These are phyloP conservation scores for Luvunga scandens DNA, from an alignment of 345 rosid genomes.

Conservation along the genomic window DNA sequence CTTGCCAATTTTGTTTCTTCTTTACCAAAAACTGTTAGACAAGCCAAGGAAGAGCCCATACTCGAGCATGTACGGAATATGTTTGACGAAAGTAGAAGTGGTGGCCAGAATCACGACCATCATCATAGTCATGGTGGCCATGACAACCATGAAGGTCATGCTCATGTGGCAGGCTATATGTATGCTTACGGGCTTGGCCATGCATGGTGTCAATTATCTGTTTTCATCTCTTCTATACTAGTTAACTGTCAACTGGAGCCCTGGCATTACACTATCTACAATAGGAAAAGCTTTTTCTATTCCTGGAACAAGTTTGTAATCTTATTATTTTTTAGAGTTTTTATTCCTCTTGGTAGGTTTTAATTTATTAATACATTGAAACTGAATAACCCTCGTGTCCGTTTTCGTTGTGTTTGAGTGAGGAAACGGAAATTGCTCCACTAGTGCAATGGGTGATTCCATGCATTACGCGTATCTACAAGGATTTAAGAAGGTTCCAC, in stretches of 20 bases:
- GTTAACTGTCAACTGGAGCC: background rate
- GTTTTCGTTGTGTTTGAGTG: background rate
- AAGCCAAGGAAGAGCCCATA: conserved; percentile 48
- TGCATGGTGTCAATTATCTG: conserved; percentile 30
- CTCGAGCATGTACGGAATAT: conserved; percentile 46
- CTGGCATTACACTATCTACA: background rate
- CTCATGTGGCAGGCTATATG: conserved; percentile 33
- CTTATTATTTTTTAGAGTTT: background rate
- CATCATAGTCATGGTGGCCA: conserved; percentile 32
- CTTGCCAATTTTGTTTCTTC: conserved; percentile 54
- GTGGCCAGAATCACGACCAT: conserved; percentile 27
- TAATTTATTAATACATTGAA: background rate
- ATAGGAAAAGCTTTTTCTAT: background rate
- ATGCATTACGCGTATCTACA: too few species aligned
- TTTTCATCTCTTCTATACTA: background rate
- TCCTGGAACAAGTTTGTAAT: conserved; percentile 1
- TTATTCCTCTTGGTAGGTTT: background rate
- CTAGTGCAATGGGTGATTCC: background rate
- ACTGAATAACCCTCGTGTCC: background rate
- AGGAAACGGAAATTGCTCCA: background rate
- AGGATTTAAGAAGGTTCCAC: too few species aligned
- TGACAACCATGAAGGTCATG: conserved; percentile 27
- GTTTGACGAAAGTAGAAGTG: conserved; percentile 51
- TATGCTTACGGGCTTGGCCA: conserved; percentile 41
- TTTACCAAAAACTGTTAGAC: conserved; percentile 56